phyloP scores from a whole-genome alignment of 768 basidiomycete genomes.

The Mycena latifolia region DNA sequence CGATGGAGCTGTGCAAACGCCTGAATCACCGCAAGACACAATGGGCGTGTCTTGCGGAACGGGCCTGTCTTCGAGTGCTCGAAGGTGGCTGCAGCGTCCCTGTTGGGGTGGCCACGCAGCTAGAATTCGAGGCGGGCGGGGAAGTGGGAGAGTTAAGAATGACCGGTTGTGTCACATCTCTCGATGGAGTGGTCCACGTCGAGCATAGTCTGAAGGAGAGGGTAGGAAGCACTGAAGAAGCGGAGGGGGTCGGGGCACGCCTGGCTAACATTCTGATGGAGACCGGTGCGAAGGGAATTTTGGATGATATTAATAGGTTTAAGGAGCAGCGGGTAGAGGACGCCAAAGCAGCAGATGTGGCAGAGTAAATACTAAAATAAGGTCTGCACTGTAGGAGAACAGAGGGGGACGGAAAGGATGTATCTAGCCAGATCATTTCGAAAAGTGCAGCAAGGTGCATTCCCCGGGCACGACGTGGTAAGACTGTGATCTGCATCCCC shows the following conservation, averaged over 20 bases:
- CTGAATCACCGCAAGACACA: slow-evolving; percentile 84
- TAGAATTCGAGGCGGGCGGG: slow-evolving; percentile 43
- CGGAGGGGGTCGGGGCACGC: slow-evolving; percentile 74
- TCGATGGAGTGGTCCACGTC: slow-evolving; percentile 81
- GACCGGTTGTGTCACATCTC: slow-evolving; percentile 87
- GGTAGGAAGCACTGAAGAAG: slow-evolving; percentile 65
- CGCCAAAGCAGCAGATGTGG: slow-evolving; percentile 42
- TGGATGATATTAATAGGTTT: slow-evolving; percentile 84
- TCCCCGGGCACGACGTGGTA: slow-evolving; percentile 32
- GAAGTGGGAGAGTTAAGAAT: slow-evolving; percentile 62
- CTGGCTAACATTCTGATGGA: slow-evolving; percentile 76
- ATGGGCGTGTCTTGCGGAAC: slow-evolving; percentile 85
- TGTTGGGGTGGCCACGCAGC: slow-evolving; percentile 79
- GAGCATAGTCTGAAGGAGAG: slow-evolving; percentile 67
- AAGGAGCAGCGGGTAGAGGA: slow-evolving; percentile 62
- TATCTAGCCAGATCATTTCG: slow-evolving; percentile 39
- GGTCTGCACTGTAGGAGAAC: background rate
- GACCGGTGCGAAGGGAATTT: slow-evolving; percentile 81
- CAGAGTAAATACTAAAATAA: background rate
- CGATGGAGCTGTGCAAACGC: slow-evolving; percentile 71
- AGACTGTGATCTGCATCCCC: slow-evolving; percentile 67
- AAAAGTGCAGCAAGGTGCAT: slow-evolving; percentile 23
- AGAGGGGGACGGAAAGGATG: slow-evolving; percentile 16
- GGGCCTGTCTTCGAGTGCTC: slow-evolving; percentile 87
- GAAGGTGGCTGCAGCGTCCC: slow-evolving; percentile 99